A percentile compares a stretch with the other conserved stretches of the same genome.
phyloP scores from a whole-genome alignment of 441 rosid species.

The Jatropha podagrica region DNA sequence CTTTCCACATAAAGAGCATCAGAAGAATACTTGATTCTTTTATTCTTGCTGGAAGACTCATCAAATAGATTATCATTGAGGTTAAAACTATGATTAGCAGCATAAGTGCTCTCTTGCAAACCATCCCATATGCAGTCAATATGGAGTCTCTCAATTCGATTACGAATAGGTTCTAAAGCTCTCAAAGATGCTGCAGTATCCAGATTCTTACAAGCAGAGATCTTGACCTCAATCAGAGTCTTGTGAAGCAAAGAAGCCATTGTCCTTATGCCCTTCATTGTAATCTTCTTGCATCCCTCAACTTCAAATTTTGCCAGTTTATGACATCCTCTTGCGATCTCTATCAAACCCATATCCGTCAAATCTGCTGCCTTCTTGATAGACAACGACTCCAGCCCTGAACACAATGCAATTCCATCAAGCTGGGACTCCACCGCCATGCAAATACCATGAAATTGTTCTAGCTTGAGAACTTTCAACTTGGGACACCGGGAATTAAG shows the following conservation, averaged over 20 bases:
- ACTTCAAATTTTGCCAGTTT: constrained; percentile 45
- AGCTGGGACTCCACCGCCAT: constrained; percentile 57
- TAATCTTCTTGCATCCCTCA: constrained; percentile 74
- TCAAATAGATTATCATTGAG: constrained; percentile 23
- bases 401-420: constrained; percentile 72
- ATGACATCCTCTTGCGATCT: constrained; percentile 78
- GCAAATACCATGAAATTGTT: constrained; percentile 71
- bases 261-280: constrained; percentile 66
- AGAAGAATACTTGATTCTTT: constrained; percentile 49
- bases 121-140: constrained; percentile 83
- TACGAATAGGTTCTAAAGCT: constrained; percentile 63
- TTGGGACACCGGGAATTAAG: constrained; percentile 54
- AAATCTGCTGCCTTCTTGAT: constrained; percentile 64
- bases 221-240: constrained; percentile 64
- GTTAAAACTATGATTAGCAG: constrained; percentile 20
- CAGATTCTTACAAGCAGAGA: constrained; percentile 70
- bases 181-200: constrained; percentile 51
- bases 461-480: constrained; percentile 54
- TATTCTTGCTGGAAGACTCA: constrained; percentile 33
- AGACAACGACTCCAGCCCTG: constrained; percentile 47
- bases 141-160: constrained; percentile 59
- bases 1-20: constrained; percentile 25
- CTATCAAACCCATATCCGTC: constrained; percentile 77
- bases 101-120: constrained; percentile 26
- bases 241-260: constrained; percentile 45